Evolutionary conservation across 2,329 filamentous ascomycete genomes (phyloP), one percentile per base, ranked within the genome.

Genomic region (Xylariaceae sp.): DNA sequence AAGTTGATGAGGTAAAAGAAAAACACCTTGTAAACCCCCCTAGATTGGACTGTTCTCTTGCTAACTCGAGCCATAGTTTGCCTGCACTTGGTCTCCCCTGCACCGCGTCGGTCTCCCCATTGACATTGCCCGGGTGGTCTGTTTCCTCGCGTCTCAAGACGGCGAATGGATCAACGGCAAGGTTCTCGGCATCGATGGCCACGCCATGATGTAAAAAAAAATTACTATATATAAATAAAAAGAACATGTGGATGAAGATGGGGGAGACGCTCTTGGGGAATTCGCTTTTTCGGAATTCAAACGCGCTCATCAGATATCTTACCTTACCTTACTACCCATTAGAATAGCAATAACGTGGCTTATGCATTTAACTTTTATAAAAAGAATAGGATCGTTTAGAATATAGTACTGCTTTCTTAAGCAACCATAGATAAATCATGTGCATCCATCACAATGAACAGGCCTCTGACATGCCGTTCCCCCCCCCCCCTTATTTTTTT

Each of bases 41-140:
- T 1, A 7, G 2, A 7, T 26, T 8, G 6, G n/a, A 29, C 4
- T 43, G 5, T 26, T 8, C 3, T 5, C n/a, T 53, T 48, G 29
- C 52, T 61, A 42, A 62, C 39, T 32, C 34, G 2, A 6, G 12
- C 8, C 5, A 0, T 51, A 82, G 78, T 85, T 79, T 67, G 83
- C 83, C 44, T 75, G 77, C 58, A 82, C 78, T 57, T 85, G 83
- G 81, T 85, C 81, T 19, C 83, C 84, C 39, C 74, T 84, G 62
- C 77, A 79, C 72, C 80, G 84, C 66, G 83, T 86, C 56, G 84
- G 84, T 61, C 81, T 86, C 60, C 84, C 84, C 54, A 80, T 85
- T 66, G 84, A 87, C 67, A 81, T 87, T 68, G 84, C 84, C 59
- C 80, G 83, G 58, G 81, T 85, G 19, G 83, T 85, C 54, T 81